Conservation (phyloP, 805 yeast genomes). For the Candida easanensis region DNA sequence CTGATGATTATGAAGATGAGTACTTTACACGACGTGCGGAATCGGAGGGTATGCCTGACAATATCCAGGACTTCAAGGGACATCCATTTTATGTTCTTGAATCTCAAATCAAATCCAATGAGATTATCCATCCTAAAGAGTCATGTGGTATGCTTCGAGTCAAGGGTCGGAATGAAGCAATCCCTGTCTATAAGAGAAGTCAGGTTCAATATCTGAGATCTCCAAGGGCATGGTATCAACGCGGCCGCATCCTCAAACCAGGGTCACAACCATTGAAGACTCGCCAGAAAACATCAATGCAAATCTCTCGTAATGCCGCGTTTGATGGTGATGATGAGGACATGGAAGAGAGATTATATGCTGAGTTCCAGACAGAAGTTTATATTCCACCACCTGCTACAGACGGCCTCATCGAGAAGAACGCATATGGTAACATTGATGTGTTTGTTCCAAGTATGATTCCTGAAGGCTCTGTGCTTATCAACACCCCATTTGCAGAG, state of each 20-base stretch:
- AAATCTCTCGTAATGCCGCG: conserved; percentile 17
- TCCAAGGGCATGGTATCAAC: conserved; percentile 82
- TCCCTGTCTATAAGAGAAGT: conserved; percentile 66
- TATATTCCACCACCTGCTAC: conserved; percentile 57
- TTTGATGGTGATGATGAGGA: conserved; percentile 31
- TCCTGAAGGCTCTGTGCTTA: conserved; percentile 71
- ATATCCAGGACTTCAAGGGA: conserved; percentile 73
- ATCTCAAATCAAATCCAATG: conserved; percentile 67
- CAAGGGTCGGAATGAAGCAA: conserved; percentile 38
- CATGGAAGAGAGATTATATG: conserved; percentile 64
- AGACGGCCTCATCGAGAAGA: conserved; percentile 66
- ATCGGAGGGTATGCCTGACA: conserved; percentile 85
- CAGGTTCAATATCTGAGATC: conserved; percentile 65
- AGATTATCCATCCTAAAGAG: conserved; percentile 64
- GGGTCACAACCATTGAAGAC: conserved; percentile 67
- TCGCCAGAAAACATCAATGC: conserved; percentile 30
- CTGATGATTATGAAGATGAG: conserved; percentile 49
- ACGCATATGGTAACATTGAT: conserved; percentile 83
- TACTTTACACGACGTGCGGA: conserved; percentile 61
- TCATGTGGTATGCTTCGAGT: conserved; percentile 72
- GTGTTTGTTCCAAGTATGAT: conserved; percentile 76
- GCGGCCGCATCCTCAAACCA: conserved; percentile 69
- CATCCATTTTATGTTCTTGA: conserved; percentile 88
- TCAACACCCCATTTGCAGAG: conserved; percentile 52
- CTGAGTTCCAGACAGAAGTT: conserved; percentile 72